Evolutionary conservation across 371 early-diverging fungal genomes (phyloP).

Genomic region (Mortierella sp.): DNA sequence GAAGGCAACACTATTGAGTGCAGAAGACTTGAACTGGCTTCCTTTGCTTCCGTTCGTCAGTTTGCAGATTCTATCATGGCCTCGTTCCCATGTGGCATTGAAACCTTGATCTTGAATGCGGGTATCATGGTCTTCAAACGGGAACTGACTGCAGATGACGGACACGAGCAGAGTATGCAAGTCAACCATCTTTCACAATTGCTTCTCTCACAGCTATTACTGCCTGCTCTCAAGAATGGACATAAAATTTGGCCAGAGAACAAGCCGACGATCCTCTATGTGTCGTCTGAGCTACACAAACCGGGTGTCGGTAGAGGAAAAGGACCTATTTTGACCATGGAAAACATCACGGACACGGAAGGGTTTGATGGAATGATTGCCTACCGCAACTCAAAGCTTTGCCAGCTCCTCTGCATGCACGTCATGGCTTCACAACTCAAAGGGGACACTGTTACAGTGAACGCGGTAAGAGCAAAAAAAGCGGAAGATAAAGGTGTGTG

Average conservation of each 20-base stretch:
- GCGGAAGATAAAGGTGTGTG: too few species aligned
- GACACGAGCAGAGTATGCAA: slow-evolving; percentile 52
- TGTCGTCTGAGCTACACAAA: slow-evolving; percentile 49
- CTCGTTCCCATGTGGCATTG: slow-evolving; percentile 40
- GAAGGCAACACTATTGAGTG: slow-evolving; percentile 26
- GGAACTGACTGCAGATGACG: slow-evolving; percentile 43
- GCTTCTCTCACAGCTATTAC: slow-evolving; percentile 41
- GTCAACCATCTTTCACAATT: slow-evolving; percentile 58
- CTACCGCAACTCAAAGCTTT: slow-evolving; percentile 48
- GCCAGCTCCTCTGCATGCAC: slow-evolving; percentile 34
- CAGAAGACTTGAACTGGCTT: slow-evolving; percentile 37
- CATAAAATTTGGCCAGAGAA: slow-evolving; percentile 25
- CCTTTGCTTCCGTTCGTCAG: slow-evolving; percentile 31
- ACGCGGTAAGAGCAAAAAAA: slow-evolving; percentile 28
- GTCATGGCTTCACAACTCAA: slow-evolving; percentile 21
- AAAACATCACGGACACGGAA: slow-evolving; percentile 48
- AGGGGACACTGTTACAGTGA: slow-evolving; percentile 26
- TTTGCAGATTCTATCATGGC: slow-evolving; percentile 33
- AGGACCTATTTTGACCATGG: slow-evolving; percentile 49
- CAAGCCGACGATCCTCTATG: slow-evolving; percentile 34
- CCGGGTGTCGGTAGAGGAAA: slow-evolving; percentile 46
- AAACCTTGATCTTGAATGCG: slow-evolving; percentile 43
- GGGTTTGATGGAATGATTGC: slow-evolving; percentile 51
- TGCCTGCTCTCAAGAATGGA: slow-evolving; percentile 32
- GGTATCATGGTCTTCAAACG: slow-evolving; percentile 40